Conservation (phyloP, 768 basidiomycete genomes). For the Cantharellus anzutake region DNA sequence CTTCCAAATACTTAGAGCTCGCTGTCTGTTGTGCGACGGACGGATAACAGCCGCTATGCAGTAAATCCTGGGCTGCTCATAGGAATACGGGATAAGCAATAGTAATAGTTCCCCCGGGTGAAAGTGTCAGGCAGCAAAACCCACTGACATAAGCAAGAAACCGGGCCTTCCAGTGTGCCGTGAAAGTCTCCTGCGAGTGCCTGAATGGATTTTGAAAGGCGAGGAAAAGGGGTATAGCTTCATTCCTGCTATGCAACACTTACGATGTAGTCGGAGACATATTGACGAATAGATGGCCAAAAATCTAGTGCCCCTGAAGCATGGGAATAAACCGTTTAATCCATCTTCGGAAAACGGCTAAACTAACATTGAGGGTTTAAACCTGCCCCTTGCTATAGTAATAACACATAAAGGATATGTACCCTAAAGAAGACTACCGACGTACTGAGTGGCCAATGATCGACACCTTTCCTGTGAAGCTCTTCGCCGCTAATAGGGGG, state of each 20-base stretch:
- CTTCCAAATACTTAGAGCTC: constrained; percentile 12
- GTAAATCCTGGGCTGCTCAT: not conserved
- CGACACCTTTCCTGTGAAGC: constrained; percentile 12
- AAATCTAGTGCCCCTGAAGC: constrained; percentile 11
- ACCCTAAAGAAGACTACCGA: not conserved
- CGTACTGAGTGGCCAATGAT: constrained; percentile 13
- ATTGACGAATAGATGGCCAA: constrained; percentile 12
- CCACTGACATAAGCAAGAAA: not conserved
- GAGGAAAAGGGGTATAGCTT: not conserved
- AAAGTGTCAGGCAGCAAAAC: not conserved
- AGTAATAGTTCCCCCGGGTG: not conserved
- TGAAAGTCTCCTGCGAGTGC: constrained; percentile 10
- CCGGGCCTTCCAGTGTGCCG: constrained; percentile 8
- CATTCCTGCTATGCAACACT: not conserved
- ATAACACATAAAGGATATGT: not conserved
- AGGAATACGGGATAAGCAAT: not conserved
- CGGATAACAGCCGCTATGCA: not conserved
- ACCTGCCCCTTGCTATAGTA: not conserved
- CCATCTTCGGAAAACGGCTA: not conserved
- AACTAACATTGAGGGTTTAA: not conserved
- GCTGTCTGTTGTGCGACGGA: constrained; percentile 13
- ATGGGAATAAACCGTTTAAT: not conserved
- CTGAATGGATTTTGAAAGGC: not conserved
- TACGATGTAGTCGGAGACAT: constrained; percentile 11
- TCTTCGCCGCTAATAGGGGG: constrained; percentile 9